Evolutionary conservation across 257 asterid species (phyloP).

Genomic region (Handroanthus guayacan): DNA sequence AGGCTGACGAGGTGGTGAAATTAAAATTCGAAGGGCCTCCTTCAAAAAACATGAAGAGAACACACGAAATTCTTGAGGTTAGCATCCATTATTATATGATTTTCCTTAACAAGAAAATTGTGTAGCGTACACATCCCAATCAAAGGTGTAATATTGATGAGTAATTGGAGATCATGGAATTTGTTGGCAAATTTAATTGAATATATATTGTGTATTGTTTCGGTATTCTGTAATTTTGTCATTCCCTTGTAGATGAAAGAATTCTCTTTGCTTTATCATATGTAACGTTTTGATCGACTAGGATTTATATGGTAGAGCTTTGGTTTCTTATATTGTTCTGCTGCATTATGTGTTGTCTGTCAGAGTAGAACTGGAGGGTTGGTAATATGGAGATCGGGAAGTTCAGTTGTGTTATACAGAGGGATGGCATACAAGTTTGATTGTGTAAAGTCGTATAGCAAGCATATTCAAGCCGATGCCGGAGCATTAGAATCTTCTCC

Average conservation of each 20-base stretch:
- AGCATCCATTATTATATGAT: constrained; percentile 19
- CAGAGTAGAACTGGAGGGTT: constrained; percentile 94
- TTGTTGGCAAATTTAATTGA: background rate
- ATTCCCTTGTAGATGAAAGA: background rate
- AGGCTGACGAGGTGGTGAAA: constrained; percentile 79
- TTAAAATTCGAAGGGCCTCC: constrained; percentile 88
- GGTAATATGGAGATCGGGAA: constrained; percentile 91
- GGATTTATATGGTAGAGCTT: background rate
- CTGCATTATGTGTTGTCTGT: constrained; percentile 45
- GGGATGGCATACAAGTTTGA: constrained; percentile 77
- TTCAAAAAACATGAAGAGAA: constrained; percentile 80
- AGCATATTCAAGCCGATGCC: constrained; percentile 42
- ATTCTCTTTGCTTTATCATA: constrained; percentile 12
- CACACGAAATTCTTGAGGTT: constrained; percentile 89
- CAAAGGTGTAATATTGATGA: background rate
- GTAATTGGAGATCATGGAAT: constrained; percentile 3
- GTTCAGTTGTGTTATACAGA: constrained; percentile 80
- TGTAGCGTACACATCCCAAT: background rate
- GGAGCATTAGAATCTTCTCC: constrained; percentile 38
- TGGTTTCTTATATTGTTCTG: constrained; percentile 38
- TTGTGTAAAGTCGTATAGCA: constrained; percentile 69
- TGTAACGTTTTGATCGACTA: background rate
- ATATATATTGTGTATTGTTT: background rate
- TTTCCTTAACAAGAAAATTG: background rate
- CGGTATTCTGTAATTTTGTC: background rate